A percentile compares a stretch with the other conserved stretches of the same genome.
phyloP scores from a whole-genome alignment of 2,329 filamentous ascomycete species.

The Anisogramma anomala region DNA sequence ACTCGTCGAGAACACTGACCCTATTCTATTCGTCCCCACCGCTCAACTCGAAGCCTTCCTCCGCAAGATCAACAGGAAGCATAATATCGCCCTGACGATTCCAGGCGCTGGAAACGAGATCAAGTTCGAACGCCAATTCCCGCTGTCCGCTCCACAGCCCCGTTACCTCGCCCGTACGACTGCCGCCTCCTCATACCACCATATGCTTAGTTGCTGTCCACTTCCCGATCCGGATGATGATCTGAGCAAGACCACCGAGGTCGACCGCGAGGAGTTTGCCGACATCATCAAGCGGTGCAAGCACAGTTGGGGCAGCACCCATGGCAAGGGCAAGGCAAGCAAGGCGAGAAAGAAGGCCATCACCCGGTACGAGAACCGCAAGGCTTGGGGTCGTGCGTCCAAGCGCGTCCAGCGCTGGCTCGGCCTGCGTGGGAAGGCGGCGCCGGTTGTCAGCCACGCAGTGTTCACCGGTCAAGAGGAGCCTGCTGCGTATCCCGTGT shows the following conservation, averaged over 20 bases:
- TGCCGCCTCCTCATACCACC: conserved; percentile 26
- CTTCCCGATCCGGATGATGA: conserved; percentile 27
- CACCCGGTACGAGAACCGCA: conserved; percentile 37
- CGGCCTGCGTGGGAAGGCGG: conserved; percentile 42
- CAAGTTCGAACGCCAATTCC: conserved; percentile 51
- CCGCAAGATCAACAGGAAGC: conserved; percentile 48
- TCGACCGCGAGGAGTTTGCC: conserved; percentile 29
- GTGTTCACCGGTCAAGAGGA: conserved; percentile 9
- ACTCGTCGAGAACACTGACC: conserved; percentile 29
- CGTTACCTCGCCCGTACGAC: conserved; percentile 52
- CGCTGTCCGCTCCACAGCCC: conserved; percentile 50
- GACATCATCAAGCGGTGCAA: conserved; percentile 30
- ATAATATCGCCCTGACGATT: conserved; percentile 44
- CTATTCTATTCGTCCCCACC: conserved; percentile 56
- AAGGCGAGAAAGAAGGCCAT: conserved; percentile 38
- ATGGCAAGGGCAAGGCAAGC: conserved; percentile 23
- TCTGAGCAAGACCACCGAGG: conserved; percentile 21
- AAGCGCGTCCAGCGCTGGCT: conserved; percentile 59
- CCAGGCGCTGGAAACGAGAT: conserved; percentile 38
- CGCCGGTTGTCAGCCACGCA: neutral
- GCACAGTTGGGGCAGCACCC: conserved; percentile 7
- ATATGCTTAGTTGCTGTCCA: conserved; percentile 24
- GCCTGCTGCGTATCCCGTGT: conserved; percentile 3
- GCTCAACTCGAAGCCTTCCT: conserved; percentile 55
- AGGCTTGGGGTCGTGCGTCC: conserved; percentile 42